Percentiles rank a stretch among this genome's conserved stretches.
Evolutionary conservation across 257 asterid species (phyloP).

Genomic region (Capsicum pubescens): DNA sequence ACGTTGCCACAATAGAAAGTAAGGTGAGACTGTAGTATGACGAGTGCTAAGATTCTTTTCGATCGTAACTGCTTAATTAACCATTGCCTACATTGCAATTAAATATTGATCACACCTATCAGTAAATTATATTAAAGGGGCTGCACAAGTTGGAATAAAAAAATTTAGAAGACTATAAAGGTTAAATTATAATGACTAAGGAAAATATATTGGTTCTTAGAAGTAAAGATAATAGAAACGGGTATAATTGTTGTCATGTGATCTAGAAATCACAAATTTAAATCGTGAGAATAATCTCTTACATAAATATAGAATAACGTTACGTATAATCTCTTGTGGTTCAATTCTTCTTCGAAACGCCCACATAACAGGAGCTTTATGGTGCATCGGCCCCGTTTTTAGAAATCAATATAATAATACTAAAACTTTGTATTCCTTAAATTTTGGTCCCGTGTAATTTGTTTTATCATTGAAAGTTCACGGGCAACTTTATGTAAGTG

Average conservation of each 20-base stretch:
- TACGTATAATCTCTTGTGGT: too few species aligned
- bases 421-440: background rate
- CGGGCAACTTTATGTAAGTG: conserved; percentile 1
- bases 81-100: conserved; percentile 35
- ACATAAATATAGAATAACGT: too few species aligned
- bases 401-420: background rate
- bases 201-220: conserved; percentile 40
- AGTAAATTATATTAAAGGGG: background rate
- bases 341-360: too few species aligned
- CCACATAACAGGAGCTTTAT: too few species aligned
- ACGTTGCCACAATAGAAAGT: too few species aligned
- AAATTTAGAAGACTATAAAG: conserved; percentile 22
- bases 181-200: conserved; percentile 51
- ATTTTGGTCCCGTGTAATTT: conserved; percentile 5
- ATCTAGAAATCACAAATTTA: too few species aligned
- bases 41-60: conserved; percentile 1
- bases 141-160: conserved; percentile 1
- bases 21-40: background rate
- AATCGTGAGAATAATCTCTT: too few species aligned
- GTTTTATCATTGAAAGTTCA: conserved; percentile 12
- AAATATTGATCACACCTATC: background rate
- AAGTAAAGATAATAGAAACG: background rate
- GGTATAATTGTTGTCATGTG: too few species aligned
- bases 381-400: too few species aligned
- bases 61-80: background rate